phyloP scores from a whole-genome alignment of 129 eudicot genomes.

The Lactuca sativa region DNA sequence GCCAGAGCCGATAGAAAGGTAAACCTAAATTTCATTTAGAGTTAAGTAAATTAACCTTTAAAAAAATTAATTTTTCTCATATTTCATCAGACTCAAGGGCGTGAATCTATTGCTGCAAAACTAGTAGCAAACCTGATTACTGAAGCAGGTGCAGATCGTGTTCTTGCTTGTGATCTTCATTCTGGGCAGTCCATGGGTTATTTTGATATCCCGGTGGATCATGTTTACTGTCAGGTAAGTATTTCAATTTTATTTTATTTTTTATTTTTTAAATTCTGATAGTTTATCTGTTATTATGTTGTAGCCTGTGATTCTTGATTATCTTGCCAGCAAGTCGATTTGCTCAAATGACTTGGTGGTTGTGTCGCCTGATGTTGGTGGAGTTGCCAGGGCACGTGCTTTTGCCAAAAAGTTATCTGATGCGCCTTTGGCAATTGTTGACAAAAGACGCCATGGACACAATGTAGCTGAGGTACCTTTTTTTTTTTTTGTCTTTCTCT shows the following conservation, averaged over 20 bases:
- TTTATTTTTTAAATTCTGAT: slow-evolving; percentile 1
- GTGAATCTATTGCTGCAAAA: slow-evolving; percentile 91
- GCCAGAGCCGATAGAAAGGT: slow-evolving; percentile 94
- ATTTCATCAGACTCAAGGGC: slow-evolving; percentile 72
- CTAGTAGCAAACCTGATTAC: slow-evolving; percentile 78
- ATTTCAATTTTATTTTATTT: not conserved
- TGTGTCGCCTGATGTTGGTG: slow-evolving; percentile 96
- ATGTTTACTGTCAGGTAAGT: slow-evolving; percentile 76
- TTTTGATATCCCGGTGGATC: slow-evolving; percentile 93
- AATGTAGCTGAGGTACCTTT: slow-evolving; percentile 79
- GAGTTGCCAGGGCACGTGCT: slow-evolving; percentile 97
- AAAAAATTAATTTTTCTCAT: not conserved
- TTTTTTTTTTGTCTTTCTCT: not conserved
- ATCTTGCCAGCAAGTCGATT: slow-evolving; percentile 84
- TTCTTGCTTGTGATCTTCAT: slow-evolving; percentile 91
- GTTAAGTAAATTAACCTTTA: not conserved
- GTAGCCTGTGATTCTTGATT: slow-evolving; percentile 94
- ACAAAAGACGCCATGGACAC: slow-evolving; percentile 92
- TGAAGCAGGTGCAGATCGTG: slow-evolving; percentile 87
- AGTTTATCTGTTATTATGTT: slow-evolving; percentile 14
- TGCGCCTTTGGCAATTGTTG: slow-evolving; percentile 93
- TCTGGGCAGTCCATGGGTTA: slow-evolving; percentile 96
- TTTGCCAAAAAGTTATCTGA: slow-evolving; percentile 89
- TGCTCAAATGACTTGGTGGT: slow-evolving; percentile 74
- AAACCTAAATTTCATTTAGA: not conserved